Percentiles rank a stretch among this genome's conserved stretches.
Evolutionary conservation across 139 green algal species (phyloP).

Genomic region (Axilococcus clingmanii): DNA sequence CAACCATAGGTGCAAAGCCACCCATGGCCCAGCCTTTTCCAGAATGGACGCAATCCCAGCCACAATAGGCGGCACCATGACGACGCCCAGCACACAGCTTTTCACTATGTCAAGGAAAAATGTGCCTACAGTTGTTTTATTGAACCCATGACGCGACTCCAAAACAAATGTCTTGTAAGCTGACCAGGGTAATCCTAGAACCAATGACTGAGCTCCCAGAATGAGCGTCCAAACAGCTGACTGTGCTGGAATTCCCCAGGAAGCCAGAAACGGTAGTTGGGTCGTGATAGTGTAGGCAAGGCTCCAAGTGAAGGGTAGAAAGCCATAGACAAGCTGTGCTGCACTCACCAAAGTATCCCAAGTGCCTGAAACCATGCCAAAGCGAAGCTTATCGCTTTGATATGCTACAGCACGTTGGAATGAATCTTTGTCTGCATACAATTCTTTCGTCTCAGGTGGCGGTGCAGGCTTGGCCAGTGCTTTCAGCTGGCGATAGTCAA

Average conservation of each 20-base stretch:
- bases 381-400: slow-evolving; percentile 55
- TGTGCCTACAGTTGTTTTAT: slow-evolving; percentile 67
- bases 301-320: slow-evolving; percentile 20
- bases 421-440: slow-evolving; percentile 29
- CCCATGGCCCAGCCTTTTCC: slow-evolving; percentile 33
- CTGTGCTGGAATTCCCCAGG: slow-evolving; percentile 6
- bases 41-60: slow-evolving; percentile 58
- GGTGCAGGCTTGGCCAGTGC: slow-evolving; percentile 21
- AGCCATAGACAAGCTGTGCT: slow-evolving; percentile 10
- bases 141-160: slow-evolving; percentile 81
- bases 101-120: slow-evolving; percentile 66
- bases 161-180: slow-evolving; percentile 73
- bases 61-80: slow-evolving; percentile 66
- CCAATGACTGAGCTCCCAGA: slow-evolving; percentile 43
- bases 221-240: slow-evolving; percentile 25
- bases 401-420: slow-evolving; percentile 48
- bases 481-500: slow-evolving; percentile 49
- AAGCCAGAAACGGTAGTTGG: not conserved
- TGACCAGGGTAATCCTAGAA: slow-evolving; percentile 62
- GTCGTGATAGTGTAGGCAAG: not conserved
- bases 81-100: slow-evolving; percentile 31
- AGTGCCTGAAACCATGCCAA: slow-evolving; percentile 17
- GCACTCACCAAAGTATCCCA: slow-evolving; percentile 25
- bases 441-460: slow-evolving; percentile 25
- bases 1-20: slow-evolving; percentile 73